phyloP scores from a whole-genome alignment of 139 green algal species.

The Micractinium sp. region DNA sequence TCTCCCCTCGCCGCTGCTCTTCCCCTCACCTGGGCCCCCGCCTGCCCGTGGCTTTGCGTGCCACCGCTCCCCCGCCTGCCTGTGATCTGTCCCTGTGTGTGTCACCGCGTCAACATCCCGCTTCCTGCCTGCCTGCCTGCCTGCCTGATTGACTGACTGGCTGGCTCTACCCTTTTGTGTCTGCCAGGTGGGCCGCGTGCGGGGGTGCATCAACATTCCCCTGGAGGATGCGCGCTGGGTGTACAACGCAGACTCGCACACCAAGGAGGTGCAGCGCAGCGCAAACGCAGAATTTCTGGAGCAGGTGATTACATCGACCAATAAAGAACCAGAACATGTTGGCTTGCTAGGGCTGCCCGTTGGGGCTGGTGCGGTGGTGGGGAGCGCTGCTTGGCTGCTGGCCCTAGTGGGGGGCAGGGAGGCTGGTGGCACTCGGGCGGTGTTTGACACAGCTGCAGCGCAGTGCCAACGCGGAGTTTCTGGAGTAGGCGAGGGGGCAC shows the following conservation, averaged over 20 bases:
- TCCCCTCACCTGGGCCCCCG: too few relatives aligned
- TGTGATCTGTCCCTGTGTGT: too few relatives aligned
- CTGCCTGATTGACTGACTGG: too few relatives aligned
- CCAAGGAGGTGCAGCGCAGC: background rate
- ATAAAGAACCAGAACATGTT: background rate
- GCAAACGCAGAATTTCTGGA: background rate
- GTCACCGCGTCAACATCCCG: too few relatives aligned
- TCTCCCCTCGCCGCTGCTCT: too few relatives aligned
- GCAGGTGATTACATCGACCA: background rate
- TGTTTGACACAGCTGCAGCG: too few relatives aligned
- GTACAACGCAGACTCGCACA: background rate
- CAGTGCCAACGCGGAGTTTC: background rate
- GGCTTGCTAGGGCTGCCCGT: background rate
- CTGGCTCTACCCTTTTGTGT: background rate
- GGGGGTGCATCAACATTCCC: slow-evolving; percentile 70
- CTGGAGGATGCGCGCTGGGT: slow-evolving; percentile 25
- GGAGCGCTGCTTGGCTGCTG: background rate
- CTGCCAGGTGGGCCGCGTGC: slow-evolving; percentile 68
- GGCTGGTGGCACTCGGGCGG: background rate
- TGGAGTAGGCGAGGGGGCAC: background rate
- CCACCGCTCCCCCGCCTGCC: too few relatives aligned
- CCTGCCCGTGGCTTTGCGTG: too few relatives aligned
- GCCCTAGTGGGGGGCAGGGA: background rate
- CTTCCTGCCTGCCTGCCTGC: too few relatives aligned
- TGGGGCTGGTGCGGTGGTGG: background rate